Base-by-base conservation (phyloP, 78 protist species). In the Dictyostelium firmibasis region DNA sequence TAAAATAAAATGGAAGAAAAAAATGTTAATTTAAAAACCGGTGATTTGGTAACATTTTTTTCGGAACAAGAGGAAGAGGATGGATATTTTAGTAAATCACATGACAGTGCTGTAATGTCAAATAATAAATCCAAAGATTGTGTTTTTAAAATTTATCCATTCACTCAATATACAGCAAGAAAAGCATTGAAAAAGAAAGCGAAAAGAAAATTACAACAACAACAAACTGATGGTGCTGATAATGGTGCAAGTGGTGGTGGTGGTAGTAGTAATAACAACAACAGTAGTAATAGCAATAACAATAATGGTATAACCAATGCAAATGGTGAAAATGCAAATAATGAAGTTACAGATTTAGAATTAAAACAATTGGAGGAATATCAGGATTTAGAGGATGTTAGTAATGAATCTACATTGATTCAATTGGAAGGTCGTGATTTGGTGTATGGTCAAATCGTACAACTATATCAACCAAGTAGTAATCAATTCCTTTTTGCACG, bases 11-110 rank as follows among this genome's bases (percentile, higher is more conserved):
- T 82, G 86, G 86, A 82, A 33, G 86, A 82, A 10, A 25, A 29
- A 11, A 29, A 57, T 57, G n/a, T 82, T 11, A 82, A 33, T 60
- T 57, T 89, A 23, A 78, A 81, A 35, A 89, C 94, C 50, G 94
- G 94, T 35, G 94, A 89, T 70, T 44, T 81, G 41, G 94, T 89
- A 11, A 89, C 94, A 10, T 89, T 89, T 67, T 89, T 76, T 35
- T 89, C 94, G 9, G 93, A 89, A n/a, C 94, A 89, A 60, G 94
- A 89, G 23, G 94, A 89, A 38, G 94, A 89, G 35, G 94, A 89
- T 44, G 94, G 94, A 9, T 89, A 44, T 33, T 81, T 89, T 29
- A 29, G 87, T 10, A 89, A 89, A 50, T 47, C 76, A 9, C 83
- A 78, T 29, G 94, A 89, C 11, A 53, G 43, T 47, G 84, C 94